phyloP scores from a whole-genome alignment of 306 rosid species.

The Cucurbita pepo region DNA sequence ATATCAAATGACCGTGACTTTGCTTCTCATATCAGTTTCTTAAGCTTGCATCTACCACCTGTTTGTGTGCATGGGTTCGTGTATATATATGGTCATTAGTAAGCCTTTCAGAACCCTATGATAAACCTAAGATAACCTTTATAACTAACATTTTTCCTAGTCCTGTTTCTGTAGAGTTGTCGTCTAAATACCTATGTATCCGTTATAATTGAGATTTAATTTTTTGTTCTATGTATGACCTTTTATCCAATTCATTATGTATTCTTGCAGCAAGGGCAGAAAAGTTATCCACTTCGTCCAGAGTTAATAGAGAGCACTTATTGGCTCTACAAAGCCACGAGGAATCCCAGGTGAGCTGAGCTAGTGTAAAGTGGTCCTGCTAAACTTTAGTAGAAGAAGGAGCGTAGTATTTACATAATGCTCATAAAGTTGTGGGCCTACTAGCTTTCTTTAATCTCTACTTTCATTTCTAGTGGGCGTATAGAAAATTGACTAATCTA shows the following conservation, averaged over 20 bases:
- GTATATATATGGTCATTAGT: neutral
- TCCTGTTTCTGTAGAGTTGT: neutral
- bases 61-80: neutral
- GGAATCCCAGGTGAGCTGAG: slow-evolving; percentile 72
- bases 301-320: slow-evolving; percentile 96
- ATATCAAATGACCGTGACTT: neutral
- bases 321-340: slow-evolving; percentile 95
- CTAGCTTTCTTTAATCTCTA: neutral
- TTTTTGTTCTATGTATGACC: neutral
- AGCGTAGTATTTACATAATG: neutral
- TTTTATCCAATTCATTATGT: neutral
- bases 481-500: neutral
- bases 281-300: slow-evolving; percentile 87
- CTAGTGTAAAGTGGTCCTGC: slow-evolving; percentile 9
- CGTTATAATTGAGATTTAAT: slow-evolving; percentile 2
- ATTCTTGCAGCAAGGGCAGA: slow-evolving; percentile 64
- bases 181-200: neutral
- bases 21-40: neutral
- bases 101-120: neutral
- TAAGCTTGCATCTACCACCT: neutral
- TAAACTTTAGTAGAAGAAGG: neutral
- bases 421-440: neutral
- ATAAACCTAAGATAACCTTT: neutral
- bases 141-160: neutral
- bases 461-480: neutral